Evolutionary conservation across 2,329 filamentous ascomycete genomes (phyloP).

Genomic region (Diaporthe longicolla): DNA sequence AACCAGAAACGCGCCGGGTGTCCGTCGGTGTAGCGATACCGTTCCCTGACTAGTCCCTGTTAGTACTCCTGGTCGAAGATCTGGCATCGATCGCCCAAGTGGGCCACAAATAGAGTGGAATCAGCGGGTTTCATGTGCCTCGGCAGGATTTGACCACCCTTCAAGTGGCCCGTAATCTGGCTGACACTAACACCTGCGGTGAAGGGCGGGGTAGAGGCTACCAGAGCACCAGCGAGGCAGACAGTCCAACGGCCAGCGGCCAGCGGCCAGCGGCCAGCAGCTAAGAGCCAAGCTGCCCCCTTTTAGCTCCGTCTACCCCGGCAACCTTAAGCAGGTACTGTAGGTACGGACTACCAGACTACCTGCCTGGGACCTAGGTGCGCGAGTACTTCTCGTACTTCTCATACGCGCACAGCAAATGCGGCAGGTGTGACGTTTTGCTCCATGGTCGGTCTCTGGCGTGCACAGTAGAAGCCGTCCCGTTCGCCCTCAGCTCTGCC

Average conservation of each 20-base stretch:
- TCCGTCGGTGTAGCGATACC: slow-evolving; percentile 22
- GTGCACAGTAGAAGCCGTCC: background rate
- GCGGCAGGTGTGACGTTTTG: slow-evolving; percentile 31
- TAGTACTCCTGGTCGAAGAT: slow-evolving; percentile 22
- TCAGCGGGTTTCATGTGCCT: slow-evolving; percentile 26
- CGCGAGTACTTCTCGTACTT: background rate
- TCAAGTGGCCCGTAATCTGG: slow-evolving; percentile 16
- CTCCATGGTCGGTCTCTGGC: slow-evolving; percentile 12
- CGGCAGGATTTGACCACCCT: slow-evolving; percentile 21
- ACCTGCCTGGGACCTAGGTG: no score
- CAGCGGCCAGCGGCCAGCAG: background rate
- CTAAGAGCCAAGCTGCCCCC: background rate
- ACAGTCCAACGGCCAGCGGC: background rate
- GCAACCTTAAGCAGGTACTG: background rate
- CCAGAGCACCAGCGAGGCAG: background rate
- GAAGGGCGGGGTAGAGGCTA: slow-evolving; percentile 3
- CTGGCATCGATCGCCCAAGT: slow-evolving; percentile 18
- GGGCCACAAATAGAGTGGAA: slow-evolving; percentile 22
- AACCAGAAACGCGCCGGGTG: background rate
- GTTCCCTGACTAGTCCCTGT: slow-evolving; percentile 26
- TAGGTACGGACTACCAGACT: no score
- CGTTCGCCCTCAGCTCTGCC: slow-evolving; percentile 19
- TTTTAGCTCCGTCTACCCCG: slow-evolving; percentile 3
- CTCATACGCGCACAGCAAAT: slow-evolving; percentile 3
- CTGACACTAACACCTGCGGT: slow-evolving; percentile 24